phyloP scores from a whole-genome alignment of 345 rosid species.

The Bruguiera gymnorhiza region DNA sequence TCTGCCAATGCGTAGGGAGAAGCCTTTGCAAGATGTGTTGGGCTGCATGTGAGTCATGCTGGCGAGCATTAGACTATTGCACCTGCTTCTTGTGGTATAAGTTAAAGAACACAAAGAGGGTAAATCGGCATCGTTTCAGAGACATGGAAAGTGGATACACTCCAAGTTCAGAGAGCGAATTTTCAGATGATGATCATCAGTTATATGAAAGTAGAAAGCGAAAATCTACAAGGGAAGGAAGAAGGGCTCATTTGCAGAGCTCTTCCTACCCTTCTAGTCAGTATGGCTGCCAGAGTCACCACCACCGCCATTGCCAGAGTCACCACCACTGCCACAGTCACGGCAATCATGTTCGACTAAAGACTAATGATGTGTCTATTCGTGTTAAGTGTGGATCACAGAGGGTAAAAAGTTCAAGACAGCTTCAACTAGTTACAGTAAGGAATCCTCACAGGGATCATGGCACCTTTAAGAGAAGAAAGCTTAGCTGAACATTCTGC shows the following conservation, averaged over 20 bases:
- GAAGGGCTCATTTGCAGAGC: conserved; percentile 5
- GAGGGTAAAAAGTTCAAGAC: conserved; percentile 36
- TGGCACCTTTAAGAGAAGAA: conserved; percentile 24
- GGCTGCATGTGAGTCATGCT: conserved; percentile 54
- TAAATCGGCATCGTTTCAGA: conserved; percentile 20
- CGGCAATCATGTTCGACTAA: conserved; percentile 24
- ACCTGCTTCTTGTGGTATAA: conserved; percentile 49
- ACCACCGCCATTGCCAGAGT: conserved; percentile 17
- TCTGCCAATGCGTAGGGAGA: conserved; percentile 63
- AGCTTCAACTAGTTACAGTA: conserved; percentile 15
- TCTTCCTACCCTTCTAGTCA: background rate
- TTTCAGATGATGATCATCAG: background rate
- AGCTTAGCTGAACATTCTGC: conserved; percentile 13
- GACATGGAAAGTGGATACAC: conserved; percentile 39
- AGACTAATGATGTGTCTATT: conserved; percentile 32
- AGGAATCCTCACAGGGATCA: conserved; percentile 17
- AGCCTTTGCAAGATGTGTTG: conserved; percentile 76
- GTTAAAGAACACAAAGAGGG: conserved; percentile 42
- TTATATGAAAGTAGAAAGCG: conserved; percentile 25
- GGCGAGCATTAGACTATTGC: conserved; percentile 44
- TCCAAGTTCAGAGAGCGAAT: conserved; percentile 24
- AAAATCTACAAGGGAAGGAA: conserved; percentile 18
- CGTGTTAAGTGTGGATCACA: conserved; percentile 38
- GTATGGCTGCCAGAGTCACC: conserved; percentile 14
- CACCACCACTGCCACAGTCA: conserved; percentile 6